Evolutionary conservation across 2,329 filamentous ascomycete genomes (phyloP), one percentile per base, ranked within the genome.

Genomic region (Trichoderma polysporum): DNA sequence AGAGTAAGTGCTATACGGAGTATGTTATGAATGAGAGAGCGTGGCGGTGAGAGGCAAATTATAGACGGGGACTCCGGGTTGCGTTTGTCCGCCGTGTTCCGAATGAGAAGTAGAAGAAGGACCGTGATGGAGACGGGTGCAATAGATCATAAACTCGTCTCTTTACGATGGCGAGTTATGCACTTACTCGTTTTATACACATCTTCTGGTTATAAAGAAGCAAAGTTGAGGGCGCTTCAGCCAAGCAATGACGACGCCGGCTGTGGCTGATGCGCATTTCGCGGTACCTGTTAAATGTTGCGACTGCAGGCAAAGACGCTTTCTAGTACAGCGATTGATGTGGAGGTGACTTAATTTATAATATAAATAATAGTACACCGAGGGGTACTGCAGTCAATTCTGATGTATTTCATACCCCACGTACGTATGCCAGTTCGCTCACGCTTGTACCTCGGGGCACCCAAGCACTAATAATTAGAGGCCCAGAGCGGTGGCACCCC

Each of bases 191-290:
- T 22, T 22, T 22, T 22, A 22, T 45, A 45, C 22, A 19, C 41
- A 45, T 22, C 41, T 56, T 25, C 49, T 19, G 17, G n/a, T 7
- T 31, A 45, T 31, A 27, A 59, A 27, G 25, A 47, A 47, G n/a
- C 56, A 47, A 31, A 27, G 7, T 31, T 13, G 6, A 33, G 12
- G 27, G 27, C 56, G 41, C 56, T 29, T 33, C n/a, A 25, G 39
- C 57, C 57, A 60, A 59, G 39, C 39, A 63, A 63, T 63, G 59
- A 63, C 59, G 59, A 63, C 59, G 59, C 49, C 49, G 59, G 59
- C 19, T 41, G 59, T 63, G 59, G 59, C 59, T 63, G 49, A 54
- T 63, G 59, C 59, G 59, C 19, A 29, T 35, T 33, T 35, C 29
- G 29, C 22, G 57, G 57, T 60, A 60, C 57, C 19, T 50, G 35